These are phyloP conservation scores for Fusarium cicatricum DNA, from an alignment of 2,329 filamentous ascomycete genomes.

Conservation along the genomic window DNA sequence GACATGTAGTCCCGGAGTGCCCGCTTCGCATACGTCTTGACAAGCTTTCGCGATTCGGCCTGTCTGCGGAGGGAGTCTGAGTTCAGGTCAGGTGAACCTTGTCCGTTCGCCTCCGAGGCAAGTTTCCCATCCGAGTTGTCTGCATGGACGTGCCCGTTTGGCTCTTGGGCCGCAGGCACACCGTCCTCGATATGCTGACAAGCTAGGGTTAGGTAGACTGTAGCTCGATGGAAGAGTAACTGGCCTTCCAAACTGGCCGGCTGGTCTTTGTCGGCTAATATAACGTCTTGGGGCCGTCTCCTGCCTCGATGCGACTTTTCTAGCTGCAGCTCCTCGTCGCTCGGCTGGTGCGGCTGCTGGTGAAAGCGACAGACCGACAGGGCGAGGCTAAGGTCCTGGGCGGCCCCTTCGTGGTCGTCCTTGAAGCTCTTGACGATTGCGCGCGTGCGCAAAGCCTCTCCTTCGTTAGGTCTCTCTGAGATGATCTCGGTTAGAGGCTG, in stretches of 20 bases:
- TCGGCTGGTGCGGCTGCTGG: constrained; percentile 60
- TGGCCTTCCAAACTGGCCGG: constrained; percentile 79
- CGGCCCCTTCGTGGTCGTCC: constrained; percentile 74
- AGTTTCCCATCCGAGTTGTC: neutral
- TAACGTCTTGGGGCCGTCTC: constrained; percentile 46
- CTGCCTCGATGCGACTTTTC: constrained; percentile 41
- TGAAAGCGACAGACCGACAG: constrained; percentile 64
- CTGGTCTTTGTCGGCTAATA: constrained; percentile 59
- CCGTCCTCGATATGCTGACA: constrained; percentile 69
- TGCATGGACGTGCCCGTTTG: constrained; percentile 8
- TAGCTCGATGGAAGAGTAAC: constrained; percentile 78
- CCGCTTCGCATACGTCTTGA: constrained; percentile 78
- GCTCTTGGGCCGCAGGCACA: constrained; percentile 45
- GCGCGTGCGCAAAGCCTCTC: constrained; percentile 74
- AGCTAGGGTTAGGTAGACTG: constrained; percentile 75
- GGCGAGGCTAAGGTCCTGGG: constrained; percentile 74
- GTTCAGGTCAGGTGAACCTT: neutral
- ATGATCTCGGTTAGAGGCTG: constrained; percentile 74
- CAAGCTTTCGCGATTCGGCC: constrained; percentile 62
- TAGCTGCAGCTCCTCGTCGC: constrained; percentile 60
- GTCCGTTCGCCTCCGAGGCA: constrained; percentile 2
- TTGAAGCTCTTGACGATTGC: constrained; percentile 80
- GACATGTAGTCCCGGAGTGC: constrained; percentile 77
- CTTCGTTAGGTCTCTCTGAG: constrained; percentile 67
- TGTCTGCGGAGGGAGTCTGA: constrained; percentile 28